Evolutionary conservation across 2,329 filamentous ascomycete genomes (phyloP), one percentile per base, ranked within the genome.

Genomic region (Cladosporium velox): DNA sequence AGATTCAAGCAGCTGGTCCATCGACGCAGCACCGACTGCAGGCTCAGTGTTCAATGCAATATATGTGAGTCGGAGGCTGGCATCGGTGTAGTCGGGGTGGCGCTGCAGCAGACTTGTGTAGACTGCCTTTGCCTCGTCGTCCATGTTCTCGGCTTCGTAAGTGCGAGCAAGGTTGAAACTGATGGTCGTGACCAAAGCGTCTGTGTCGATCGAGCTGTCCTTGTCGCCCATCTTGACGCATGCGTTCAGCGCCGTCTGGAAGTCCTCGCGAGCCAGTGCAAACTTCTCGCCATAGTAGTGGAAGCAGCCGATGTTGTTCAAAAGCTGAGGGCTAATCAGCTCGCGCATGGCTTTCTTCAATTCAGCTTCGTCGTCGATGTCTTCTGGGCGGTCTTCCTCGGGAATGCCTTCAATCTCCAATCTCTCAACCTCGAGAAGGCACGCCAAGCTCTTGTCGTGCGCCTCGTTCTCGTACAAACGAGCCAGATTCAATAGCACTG

Each of bases 301-400:
- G 79, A 98, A 98, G 78, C 93, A 97, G 5, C 92, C 95, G 76
- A 98, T 96, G 77, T 99, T 99, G 83, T 98, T 99, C 52, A 99
- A 85, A 2, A 98, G 84, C 74, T 97, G 93, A 4, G 95, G 95
- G 1, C 93, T 91, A 1, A 99, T 82, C 66, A 90, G 84, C 75
- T 93, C 91, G 64, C 93, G 89, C 32, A 96, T 83, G 18, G 85
- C 83, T 26, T 82, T 82, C 63, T 67, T 67, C 69, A 72, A 69
- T 14, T 72, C 73, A 1, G 65, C 71, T 30, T 86, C 73, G 26
- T 77, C 73, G 18, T 77, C 75, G 32, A 75, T 69, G 21, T 75
- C 73, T 41, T 77, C 79, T 0, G 90, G 88, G 28, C 85, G 83
- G 58, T 93, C 90, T 12, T 90, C 87, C 21, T 89, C 84, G 0